Base-by-base conservation (phyloP, 1,139 yeast species). In the Pichia sp. region DNA sequence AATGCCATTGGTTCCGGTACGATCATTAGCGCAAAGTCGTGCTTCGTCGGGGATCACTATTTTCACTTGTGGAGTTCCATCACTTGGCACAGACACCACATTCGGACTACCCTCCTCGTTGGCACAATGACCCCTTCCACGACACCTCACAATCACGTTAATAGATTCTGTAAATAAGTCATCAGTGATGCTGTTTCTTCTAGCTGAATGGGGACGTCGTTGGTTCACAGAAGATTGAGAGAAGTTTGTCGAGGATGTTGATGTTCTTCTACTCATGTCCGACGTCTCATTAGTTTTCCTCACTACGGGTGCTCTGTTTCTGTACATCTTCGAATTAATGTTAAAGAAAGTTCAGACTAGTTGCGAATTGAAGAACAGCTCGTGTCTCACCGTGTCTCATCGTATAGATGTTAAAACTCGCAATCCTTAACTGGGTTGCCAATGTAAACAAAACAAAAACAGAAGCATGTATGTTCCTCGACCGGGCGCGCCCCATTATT, bases 131-230 rank as follows among this genome's bases (percentile, higher is more conserved):
- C 83, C 89, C 48, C 98, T 75, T 2, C 89, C 95, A 53, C 98
- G 78, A 67, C 97, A 91, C 61, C 98, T 80, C 30, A 91, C 96
- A 2, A 88, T 88, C 30, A 92, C 97, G 63, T 86, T 66, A 51
- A 69, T 66, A 1, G 71, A 60, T 56, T 69, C 72, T 2, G 55
- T 50, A 12, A 55, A 53, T 42, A 55, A 20, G n/a, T 20, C 43
- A 36, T 47, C 49, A 12, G 29, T 8, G 8, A 47, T 47, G 30
- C 46, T 43, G 30, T n/a, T 38, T 38, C 41, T 38, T n/a, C 41
- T 38, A 12, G 41, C 17, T 14, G 17, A 14, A n/a, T 17, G 14
- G 17, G 41, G 24, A 10, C 41, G 43, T 16, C 16, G 16, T 17
- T 29, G n/a, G 7, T 7, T 16, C 6, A 42, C 6, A 16, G 30